Evolutionary conservation across 2,329 filamentous ascomycete genomes (phyloP).

Genomic region (Xylaria sp.): DNA sequence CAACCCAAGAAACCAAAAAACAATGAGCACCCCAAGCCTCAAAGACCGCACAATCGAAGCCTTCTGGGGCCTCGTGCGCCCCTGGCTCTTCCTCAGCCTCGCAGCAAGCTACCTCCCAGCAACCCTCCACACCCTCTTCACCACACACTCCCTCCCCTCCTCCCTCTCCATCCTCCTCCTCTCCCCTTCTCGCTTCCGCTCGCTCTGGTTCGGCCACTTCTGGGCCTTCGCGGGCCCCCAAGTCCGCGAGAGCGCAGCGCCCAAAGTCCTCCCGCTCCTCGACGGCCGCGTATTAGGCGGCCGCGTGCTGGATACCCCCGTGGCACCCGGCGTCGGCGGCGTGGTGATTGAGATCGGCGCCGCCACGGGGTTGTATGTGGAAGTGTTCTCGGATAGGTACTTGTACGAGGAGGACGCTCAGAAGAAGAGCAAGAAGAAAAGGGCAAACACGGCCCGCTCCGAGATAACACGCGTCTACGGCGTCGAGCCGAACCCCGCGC

Average conservation of each 20-base stretch:
- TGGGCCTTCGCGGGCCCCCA: slow-evolving; percentile 67
- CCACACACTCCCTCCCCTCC: slow-evolving; percentile 46
- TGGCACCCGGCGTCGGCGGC: slow-evolving; percentile 57
- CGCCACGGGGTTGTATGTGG: slow-evolving; percentile 70
- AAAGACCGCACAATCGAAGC: slow-evolving; percentile 40
- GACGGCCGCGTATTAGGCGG: slow-evolving; percentile 60
- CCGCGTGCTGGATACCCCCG: slow-evolving; percentile 49
- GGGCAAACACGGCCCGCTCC: slow-evolving; percentile 27
- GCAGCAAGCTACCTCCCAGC: slow-evolving; percentile 62
- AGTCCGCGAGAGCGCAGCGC: slow-evolving; percentile 56
- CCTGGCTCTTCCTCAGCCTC: slow-evolving; percentile 64
- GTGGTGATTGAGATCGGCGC: slow-evolving; percentile 72
- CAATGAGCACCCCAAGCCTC: slow-evolving; percentile 30
- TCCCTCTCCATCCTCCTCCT: slow-evolving; percentile 40
- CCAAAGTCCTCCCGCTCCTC: slow-evolving; percentile 64
- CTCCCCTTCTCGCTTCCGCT: slow-evolving; percentile 55
- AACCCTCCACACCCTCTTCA: slow-evolving; percentile 60
- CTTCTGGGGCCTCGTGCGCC: slow-evolving; percentile 55
- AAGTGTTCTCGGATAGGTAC: slow-evolving; percentile 56
- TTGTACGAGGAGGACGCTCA: too few relatives aligned
- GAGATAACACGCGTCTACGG: slow-evolving; percentile 65
- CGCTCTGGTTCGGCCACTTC: slow-evolving; percentile 70
- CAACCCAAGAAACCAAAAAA: not conserved
- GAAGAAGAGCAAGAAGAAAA: not conserved
- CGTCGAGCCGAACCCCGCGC: slow-evolving; percentile 70